Base-by-base conservation (phyloP, 2,329 filamentous ascomycete genomes). In the Bipolaris gigantea region DNA sequence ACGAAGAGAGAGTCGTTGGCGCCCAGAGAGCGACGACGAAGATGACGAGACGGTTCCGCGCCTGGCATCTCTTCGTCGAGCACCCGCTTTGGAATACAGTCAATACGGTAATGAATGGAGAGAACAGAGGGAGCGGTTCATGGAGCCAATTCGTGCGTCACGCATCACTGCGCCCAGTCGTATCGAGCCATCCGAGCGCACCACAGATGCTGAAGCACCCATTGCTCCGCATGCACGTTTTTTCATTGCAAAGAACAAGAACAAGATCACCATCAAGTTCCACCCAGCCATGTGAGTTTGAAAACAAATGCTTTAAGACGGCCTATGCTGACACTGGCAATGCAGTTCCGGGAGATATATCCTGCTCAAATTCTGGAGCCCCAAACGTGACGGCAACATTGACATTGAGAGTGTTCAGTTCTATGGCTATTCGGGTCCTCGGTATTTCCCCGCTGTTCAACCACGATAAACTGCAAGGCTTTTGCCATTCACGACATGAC, bases 331-430 rank as follows among this genome's bases (percentile, higher is more conserved):
- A 62, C 44, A 2, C 11, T 15, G 9, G 5, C 32, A 27, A 36
- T 36, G 13, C 38, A 84, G 82, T 8, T 90, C 89, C 10, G 90
- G 89, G 5, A 84, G 90, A 52, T 95, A 89, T 71, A 88, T 97
- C 48, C 76, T 97, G 38, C 79, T 97, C 59, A 97, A 97, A 79
- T 85, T 97, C 72, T 97, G 91, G 89, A 92, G 87, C 65, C 89
- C 89, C 2, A 84, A 85, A 55, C 83, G 85, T 23, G 85, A 87
- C 43, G 80, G 83, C 4, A 96, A 95, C 66, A 95, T 97, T 60
- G 92, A 96, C 69, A 91, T 97, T 35, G 89, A 96, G 73, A 90
- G 88, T 41, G 87, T 97, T 21, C 83, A 92, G 53, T 89, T 87
- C 1, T 87, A 89, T 66, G 93, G 93, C 0, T 97, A 87, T 74